These are phyloP conservation scores for Phytophthora chlamydospora DNA, from an alignment of 352 stramenopile species.

Conservation along the genomic window DNA sequence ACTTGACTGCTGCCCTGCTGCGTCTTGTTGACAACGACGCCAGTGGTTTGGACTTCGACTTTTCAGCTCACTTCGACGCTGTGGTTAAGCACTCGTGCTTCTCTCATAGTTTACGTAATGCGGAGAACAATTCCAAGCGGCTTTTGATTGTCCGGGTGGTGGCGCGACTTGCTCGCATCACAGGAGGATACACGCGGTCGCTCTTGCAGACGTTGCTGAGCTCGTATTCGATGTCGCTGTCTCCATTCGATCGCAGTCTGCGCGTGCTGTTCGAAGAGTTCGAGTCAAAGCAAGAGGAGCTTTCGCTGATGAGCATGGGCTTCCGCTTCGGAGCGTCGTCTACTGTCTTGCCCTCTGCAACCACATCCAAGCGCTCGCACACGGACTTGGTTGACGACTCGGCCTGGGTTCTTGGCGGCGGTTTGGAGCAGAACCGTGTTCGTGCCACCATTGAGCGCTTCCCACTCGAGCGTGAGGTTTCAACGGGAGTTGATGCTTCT, in stretches of 20 bases:
- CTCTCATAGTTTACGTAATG: slow-evolving; percentile 27
- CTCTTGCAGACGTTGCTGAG: slow-evolving; percentile 69
- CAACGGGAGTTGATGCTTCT: slow-evolving; percentile 27
- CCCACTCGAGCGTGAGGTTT: slow-evolving; percentile 56
- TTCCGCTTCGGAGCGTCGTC: slow-evolving; percentile 77
- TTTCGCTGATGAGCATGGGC: slow-evolving; percentile 50
- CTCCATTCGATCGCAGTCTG: slow-evolving; percentile 57
- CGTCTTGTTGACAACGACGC: slow-evolving; percentile 31
- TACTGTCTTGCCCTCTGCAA: slow-evolving; percentile 33
- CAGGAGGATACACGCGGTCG: slow-evolving; percentile 47
- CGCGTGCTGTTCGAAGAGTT: slow-evolving; percentile 66
- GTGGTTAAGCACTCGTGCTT: slow-evolving; percentile 44
- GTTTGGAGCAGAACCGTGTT: slow-evolving; percentile 66
- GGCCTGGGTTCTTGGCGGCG: slow-evolving; percentile 67
- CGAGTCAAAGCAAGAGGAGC: slow-evolving; percentile 50
- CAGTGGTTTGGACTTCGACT: slow-evolving; percentile 38
- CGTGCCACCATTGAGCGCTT: slow-evolving; percentile 77
- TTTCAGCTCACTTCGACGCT: slow-evolving; percentile 39
- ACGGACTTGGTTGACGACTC: slow-evolving; percentile 72
- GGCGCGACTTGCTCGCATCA: slow-evolving; percentile 45
- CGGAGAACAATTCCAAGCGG: slow-evolving; percentile 17
- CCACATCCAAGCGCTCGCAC: slow-evolving; percentile 40
- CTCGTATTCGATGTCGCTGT: slow-evolving; percentile 76
- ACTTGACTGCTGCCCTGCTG: slow-evolving; percentile 41
- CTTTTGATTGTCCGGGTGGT: slow-evolving; percentile 52